Percentiles rank a stretch among this genome's conserved stretches.
Conservation (phyloP, 495 filamentous ascomycete genomes). For the Hypoxylon crocopeplum region DNA sequence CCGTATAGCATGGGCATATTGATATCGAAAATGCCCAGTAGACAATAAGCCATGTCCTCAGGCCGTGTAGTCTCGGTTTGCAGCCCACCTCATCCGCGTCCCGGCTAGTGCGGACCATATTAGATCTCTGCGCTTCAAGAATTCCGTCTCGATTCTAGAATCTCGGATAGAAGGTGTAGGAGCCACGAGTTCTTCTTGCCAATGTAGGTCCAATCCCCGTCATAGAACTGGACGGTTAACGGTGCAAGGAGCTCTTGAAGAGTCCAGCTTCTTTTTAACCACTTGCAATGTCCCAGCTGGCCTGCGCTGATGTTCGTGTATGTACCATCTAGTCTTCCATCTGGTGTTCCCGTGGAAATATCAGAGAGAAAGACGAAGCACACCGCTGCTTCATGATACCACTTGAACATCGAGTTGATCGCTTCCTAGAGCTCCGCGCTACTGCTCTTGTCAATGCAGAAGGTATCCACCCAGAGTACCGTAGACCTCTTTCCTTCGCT, state of each 20-base stretch:
- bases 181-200: slow-evolving; percentile 20
- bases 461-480: slow-evolving; percentile 42
- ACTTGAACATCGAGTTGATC: slow-evolving; percentile 44
- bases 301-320: not conserved
- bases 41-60: slow-evolving; percentile 39
- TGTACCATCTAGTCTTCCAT: too few relatives aligned
- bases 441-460: slow-evolving; percentile 45
- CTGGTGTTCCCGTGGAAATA: too few relatives aligned
- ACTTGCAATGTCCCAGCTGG: slow-evolving; percentile 27
- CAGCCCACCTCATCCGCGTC: slow-evolving; percentile 36
- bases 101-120: too few relatives aligned
- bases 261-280: slow-evolving; percentile 49
- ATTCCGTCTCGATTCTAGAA: too few relatives aligned
- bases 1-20: slow-evolving; percentile 39
- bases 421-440: slow-evolving; percentile 37
- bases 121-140: too few relatives aligned
- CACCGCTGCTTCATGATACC: slow-evolving; percentile 40
- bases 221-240: slow-evolving; percentile 39
- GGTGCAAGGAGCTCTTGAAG: slow-evolving; percentile 52
- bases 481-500: slow-evolving; percentile 10
- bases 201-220: slow-evolving; percentile 32
- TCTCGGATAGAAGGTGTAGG: not conserved
- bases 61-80: slow-evolving; percentile 28
- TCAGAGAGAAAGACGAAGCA: slow-evolving; percentile 47
- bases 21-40: slow-evolving; percentile 40